Evolutionary conservation across 495 filamentous ascomycete species (phyloP).

Genomic region (Aspergillus sparsus): DNA sequence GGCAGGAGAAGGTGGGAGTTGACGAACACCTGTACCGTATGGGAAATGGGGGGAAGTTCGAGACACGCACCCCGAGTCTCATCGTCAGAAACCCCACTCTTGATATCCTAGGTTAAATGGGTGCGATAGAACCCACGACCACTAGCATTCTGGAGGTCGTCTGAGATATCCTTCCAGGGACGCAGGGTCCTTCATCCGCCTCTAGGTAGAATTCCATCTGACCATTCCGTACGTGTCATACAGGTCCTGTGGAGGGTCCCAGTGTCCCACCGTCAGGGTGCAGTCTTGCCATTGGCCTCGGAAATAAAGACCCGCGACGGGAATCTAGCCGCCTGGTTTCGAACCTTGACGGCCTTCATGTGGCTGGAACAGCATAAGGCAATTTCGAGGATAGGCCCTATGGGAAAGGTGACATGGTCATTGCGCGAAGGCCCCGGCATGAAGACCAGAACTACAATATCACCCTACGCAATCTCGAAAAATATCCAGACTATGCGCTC

Average conservation of each 20-base stretch:
- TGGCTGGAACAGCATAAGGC: neutral
- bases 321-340: neutral
- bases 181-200: neutral
- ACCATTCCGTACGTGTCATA: neutral
- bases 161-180: neutral
- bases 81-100: neutral
- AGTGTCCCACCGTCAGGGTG: constrained; percentile 4
- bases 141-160: neutral
- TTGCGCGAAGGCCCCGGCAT: neutral
- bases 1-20: neutral
- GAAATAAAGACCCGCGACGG: constrained; percentile 1
- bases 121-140: constrained; percentile 3
- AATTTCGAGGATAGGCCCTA: neutral
- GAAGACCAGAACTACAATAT: neutral
- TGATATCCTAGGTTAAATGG: neutral
- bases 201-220: neutral
- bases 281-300: constrained; percentile 5
- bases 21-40: neutral
- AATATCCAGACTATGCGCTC: neutral
- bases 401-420: neutral
- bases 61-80: neutral
- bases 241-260: neutral
- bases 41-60: constrained; percentile 1
- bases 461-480: neutral
- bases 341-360: neutral